Conservation (phyloP, 768 basidiomycete genomes). For the Russula sp. region DNA sequence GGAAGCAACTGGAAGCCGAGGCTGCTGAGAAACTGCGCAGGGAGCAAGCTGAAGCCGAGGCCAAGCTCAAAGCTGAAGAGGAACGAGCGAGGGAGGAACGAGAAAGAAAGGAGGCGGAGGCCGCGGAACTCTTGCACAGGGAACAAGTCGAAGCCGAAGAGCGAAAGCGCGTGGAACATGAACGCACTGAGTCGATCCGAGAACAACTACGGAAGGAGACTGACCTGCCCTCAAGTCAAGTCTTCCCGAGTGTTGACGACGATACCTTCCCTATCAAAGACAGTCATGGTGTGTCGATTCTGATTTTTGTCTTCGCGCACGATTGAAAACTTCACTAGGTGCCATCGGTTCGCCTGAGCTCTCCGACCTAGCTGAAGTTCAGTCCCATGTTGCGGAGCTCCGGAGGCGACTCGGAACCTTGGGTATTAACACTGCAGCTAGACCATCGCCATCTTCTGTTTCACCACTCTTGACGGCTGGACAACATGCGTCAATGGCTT, state of each 20-base stretch:
- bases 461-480: constrained; percentile 46
- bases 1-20: constrained; percentile 25
- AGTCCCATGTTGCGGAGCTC: constrained; percentile 43
- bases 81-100: constrained; percentile 24
- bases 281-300: neutral
- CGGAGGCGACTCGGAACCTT: constrained; percentile 57
- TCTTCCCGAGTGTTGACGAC: constrained; percentile 1
- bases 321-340: constrained; percentile 1
- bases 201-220: constrained; percentile 2
- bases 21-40: constrained; percentile 22
- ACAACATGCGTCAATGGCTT: constrained; percentile 40
- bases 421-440: constrained; percentile 47
- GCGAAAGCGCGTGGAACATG: neutral
- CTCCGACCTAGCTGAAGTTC: constrained; percentile 38
- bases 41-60: constrained; percentile 18
- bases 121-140: constrained; percentile 19
- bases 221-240: neutral
- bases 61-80: constrained; percentile 18
- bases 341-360: constrained; percentile 6
- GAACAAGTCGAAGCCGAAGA: constrained; percentile 20
- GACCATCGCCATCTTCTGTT: constrained; percentile 32
- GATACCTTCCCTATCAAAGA: neutral
- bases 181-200: neutral
- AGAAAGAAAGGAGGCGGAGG: constrained; percentile 25
- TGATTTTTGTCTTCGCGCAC: neutral